Evolutionary conservation across 805 yeast species (phyloP).

Genomic region (Saturnispora gosingensis): DNA sequence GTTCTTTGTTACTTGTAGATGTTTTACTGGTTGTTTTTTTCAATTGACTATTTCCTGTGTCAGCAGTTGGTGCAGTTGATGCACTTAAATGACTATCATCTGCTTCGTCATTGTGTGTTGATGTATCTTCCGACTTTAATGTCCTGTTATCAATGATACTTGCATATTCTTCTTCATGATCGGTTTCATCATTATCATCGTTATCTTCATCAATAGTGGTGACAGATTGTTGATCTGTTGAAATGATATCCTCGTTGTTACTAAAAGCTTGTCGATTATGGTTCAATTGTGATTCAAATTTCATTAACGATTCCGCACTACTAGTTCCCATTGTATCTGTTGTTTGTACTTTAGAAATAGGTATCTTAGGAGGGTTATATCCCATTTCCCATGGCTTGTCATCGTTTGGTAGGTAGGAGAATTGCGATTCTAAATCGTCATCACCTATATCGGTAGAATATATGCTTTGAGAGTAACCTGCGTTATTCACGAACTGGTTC

Average conservation of each 20-base stretch:
- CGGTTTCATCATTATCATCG: not conserved
- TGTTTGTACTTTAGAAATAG: not conserved
- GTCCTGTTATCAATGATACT: constrained; percentile 1
- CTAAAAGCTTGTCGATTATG: constrained; percentile 1
- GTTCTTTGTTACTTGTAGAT: not conserved
- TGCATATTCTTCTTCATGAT: not conserved
- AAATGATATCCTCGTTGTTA: not conserved
- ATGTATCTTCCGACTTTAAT: not conserved
- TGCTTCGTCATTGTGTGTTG: constrained; percentile 5
- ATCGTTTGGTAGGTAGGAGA: constrained; percentile 19
- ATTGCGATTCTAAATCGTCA: constrained; percentile 15
- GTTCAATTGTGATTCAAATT: constrained; percentile 2
- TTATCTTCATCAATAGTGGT: not conserved
- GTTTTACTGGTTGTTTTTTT: not conserved
- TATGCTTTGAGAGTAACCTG: constrained; percentile 10
- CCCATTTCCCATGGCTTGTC: constrained; percentile 15
- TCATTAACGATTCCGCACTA: not conserved
- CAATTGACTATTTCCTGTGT: constrained; percentile 8
- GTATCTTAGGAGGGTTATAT: constrained; percentile 1
- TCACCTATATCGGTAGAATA: constrained; percentile 8
- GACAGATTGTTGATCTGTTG: not conserved
- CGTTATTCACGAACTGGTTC: constrained; percentile 6
- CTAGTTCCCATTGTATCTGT: not conserved
- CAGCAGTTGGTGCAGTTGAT: constrained; percentile 20
- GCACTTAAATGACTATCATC: not conserved